Conservation (phyloP, 257 asterid genomes). For the Jacaranda copaia region DNA sequence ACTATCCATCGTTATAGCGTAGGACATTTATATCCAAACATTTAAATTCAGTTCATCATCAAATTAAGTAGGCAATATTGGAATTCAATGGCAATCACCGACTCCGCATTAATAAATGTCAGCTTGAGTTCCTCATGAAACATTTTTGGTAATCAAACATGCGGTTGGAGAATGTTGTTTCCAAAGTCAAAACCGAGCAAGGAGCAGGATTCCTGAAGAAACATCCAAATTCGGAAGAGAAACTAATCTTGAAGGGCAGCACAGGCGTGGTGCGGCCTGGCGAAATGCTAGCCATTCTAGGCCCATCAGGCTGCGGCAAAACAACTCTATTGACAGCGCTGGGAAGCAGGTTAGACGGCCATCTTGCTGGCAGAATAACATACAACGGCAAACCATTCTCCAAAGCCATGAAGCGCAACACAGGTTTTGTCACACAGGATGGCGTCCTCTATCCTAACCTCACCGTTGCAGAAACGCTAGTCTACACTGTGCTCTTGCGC, state of each 20-base stretch:
- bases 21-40: no score
- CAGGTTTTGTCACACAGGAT: conserved; percentile 88
- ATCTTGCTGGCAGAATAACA: conserved; percentile 55
- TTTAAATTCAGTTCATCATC: background rate
- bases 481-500: conserved; percentile 74
- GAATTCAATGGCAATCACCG: background rate
- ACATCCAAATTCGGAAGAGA: conserved; percentile 47
- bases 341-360: conserved; percentile 69
- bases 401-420: conserved; percentile 63
- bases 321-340: conserved; percentile 82
- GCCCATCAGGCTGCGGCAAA: conserved; percentile 94
- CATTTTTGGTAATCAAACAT: background rate
- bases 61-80: no score
- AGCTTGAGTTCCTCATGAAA: background rate
- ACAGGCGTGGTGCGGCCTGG: conserved; percentile 72
- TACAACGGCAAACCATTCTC: conserved; percentile 69
- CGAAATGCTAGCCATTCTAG: conserved; percentile 85
- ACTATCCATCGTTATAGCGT: no score
- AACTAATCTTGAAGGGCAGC: conserved; percentile 65
- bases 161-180: conserved; percentile 77
- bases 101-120: no score
- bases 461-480: conserved; percentile 75
- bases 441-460: conserved; percentile 77
- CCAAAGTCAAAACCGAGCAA: conserved; percentile 47
- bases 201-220: conserved; percentile 38